Base-by-base conservation (phyloP, 2,329 filamentous ascomycete species). In the Knufia fluminis region DNA sequence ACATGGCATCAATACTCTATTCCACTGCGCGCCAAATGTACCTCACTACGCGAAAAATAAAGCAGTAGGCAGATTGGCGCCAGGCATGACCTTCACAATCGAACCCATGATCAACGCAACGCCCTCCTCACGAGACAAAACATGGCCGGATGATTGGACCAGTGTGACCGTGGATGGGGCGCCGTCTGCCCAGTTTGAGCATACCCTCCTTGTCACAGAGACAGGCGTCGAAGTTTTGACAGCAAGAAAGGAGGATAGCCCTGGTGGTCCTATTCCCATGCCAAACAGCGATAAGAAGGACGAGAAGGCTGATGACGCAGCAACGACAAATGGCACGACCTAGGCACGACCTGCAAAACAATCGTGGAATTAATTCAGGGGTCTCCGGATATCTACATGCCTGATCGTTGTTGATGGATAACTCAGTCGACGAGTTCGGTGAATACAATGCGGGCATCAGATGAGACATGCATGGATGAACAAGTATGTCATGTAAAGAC, bases 31-130 rank as follows among this genome's bases (percentile, higher is more conserved):
- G 23, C 92, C 92, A 1, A 97, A 94, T 64, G 83, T 98, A 46
- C 92, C 92, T 3, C 92, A 98, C 68, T 98, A 98, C 63, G 91
- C 84, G 51, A 97, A 95, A 76, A 98, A 97, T 71, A 98, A 97
- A 78, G 88, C 91, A 0, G 85, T 96, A 1, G 92, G 92, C 43
- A 82, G 86, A 60, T 92, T 90, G 52, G 96, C 96, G 72, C 83
- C 87, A 0, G 92, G 92, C 48, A 96, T 97, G 89, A 95, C 89
- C 56, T 98, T 98, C 62, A 98, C 92, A 0, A 98, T 98, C 54
- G 92, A 98, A 71, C 92, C 92, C 14, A 98, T 98, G 92, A 90
- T 98, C 64, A 89, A 88, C 35, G 22, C 19, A 6, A 17, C 16
- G 9, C 22, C 20, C 4, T 90, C 86, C 53, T 86, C 95, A 68